phyloP scores from a whole-genome alignment of 2,329 filamentous ascomycete species.

The Blumeriella jaapii region DNA sequence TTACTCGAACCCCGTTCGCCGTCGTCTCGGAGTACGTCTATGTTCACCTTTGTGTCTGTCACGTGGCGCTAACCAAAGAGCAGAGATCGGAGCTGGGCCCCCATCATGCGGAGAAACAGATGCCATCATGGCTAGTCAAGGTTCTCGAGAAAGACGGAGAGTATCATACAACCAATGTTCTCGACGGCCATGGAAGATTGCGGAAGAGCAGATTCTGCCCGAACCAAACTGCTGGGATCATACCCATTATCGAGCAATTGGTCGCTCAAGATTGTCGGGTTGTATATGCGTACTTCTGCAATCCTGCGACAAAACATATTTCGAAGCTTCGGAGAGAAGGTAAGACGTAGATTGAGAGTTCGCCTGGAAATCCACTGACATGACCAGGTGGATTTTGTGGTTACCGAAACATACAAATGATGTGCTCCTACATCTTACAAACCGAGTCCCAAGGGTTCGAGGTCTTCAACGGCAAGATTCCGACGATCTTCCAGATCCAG shows the following conservation, averaged over 20 bases:
- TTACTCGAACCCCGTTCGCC: conserved; percentile 11
- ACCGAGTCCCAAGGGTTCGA: conserved; percentile 44
- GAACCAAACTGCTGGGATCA: conserved; percentile 40
- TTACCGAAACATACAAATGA: conserved; percentile 90
- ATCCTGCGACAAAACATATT: conserved; percentile 63
- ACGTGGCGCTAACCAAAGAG: conserved; percentile 12
- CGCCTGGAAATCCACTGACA: conserved; percentile 2
- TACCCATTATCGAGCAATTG: conserved; percentile 51
- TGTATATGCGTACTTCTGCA: conserved; percentile 66
- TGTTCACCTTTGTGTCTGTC: not conserved
- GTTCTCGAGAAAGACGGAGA: conserved; percentile 47
- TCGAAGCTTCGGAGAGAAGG: conserved; percentile 71
- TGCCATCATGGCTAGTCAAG: conserved; percentile 57
- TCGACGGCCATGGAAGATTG: conserved; percentile 33
- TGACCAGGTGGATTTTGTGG: conserved; percentile 73
- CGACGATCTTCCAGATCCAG: conserved; percentile 72
- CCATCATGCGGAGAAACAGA: conserved; percentile 60
- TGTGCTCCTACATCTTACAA: conserved; percentile 66
- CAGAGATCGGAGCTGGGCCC: conserved; percentile 53
- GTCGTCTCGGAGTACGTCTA: conserved; percentile 27
- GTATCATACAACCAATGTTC: conserved; percentile 40
- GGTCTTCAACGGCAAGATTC: conserved; percentile 49
- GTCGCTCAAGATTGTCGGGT: conserved; percentile 54
- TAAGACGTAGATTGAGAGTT: conserved; percentile 19
- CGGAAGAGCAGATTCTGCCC: conserved; percentile 32